These are phyloP conservation scores for Lenwebbia sp. DNA, from an alignment of 345 rosid species.

Conservation along the genomic window DNA sequence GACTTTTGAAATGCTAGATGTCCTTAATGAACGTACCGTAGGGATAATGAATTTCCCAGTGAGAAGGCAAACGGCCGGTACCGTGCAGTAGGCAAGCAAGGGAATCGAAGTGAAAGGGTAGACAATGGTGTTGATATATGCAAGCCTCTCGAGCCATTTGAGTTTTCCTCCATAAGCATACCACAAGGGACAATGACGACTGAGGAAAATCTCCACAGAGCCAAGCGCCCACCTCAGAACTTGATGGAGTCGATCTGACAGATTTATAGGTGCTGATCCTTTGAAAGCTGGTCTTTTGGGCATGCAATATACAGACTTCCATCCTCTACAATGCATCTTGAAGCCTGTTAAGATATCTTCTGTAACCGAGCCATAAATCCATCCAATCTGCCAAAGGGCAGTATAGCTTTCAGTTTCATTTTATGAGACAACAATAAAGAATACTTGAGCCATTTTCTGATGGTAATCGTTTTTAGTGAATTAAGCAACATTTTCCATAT, in stretches of 20 bases:
- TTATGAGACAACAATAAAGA: neutral
- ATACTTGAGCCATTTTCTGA: neutral
- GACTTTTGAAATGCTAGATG: neutral
- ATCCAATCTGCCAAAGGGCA: conserved; percentile 53
- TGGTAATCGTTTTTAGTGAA: neutral
- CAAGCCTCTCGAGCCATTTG: conserved; percentile 85
- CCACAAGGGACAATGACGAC: conserved; percentile 93
- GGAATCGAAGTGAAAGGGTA: conserved; percentile 97
- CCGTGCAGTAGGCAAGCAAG: conserved; percentile 78
- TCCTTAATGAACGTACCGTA: conserved; percentile 35
- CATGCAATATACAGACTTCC: conserved; percentile 84
- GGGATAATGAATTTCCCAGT: conserved; percentile 95
- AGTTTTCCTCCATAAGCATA: conserved; percentile 92
- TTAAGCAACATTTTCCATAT: neutral
- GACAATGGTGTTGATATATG: conserved; percentile 84
- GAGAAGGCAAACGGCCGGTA: conserved; percentile 93
- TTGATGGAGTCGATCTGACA: conserved; percentile 86
- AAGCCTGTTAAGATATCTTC: conserved; percentile 90
- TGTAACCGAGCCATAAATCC: conserved; percentile 93
- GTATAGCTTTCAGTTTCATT: neutral
- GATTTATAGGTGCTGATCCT: conserved; percentile 94
- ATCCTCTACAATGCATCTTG: conserved; percentile 97
- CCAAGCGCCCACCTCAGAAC: conserved; percentile 98
- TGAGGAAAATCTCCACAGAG: conserved; percentile 89
- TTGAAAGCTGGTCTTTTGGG: conserved; percentile 83